Evolutionary conservation across 176 grass and related monocot species (phyloP), one percentile per base, ranked within the genome.

Genomic region (Typha latifolia): DNA sequence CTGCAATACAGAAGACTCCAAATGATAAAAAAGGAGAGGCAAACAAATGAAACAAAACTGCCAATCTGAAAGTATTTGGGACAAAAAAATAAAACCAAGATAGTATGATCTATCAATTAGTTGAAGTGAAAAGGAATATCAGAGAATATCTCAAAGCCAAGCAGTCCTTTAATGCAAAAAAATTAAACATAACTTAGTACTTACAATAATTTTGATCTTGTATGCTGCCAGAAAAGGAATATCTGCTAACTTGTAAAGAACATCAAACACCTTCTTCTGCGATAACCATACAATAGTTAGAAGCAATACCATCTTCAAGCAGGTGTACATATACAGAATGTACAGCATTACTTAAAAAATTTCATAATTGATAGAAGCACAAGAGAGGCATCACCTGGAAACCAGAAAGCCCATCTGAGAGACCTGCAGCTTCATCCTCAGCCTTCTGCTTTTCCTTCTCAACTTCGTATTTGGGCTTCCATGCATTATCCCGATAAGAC

Each of bases 371-470:
- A 32, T 2, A 29, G 12, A 20, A 27, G 2, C 16, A 27, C 24
- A 51, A 68, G 7, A 12, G 7, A 66, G 74, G 48, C 12, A 4
- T 86, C 18, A 93, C 95, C 86, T 99, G 89, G 64, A 99, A 48
- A 48, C 68, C 86, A 66, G 89, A 84, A 85, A 90, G 86, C 52
- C 69, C 69, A 51, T 81, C 85, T 34, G 80, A 68, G 56, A 24
- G 62, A 4, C 63, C 75, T 49, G 66, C 69, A 69, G 81, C 73
- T 24, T 29, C 89, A 51, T 86, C 63, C 32, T 99, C 94, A 51
- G 68, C 76, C 78, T 79, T 93, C 84, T 99, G 81, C 64, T 93
- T 99, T 66, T 99, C 94, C 69, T 99, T 99, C 86, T 99, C 94
- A 18, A 85, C 79, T 23, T 83, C 86, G 71, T 85, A 93, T 84